Evolutionary conservation across 2,329 filamentous ascomycete species (phyloP).

Genomic region (Diaporthe sp.): DNA sequence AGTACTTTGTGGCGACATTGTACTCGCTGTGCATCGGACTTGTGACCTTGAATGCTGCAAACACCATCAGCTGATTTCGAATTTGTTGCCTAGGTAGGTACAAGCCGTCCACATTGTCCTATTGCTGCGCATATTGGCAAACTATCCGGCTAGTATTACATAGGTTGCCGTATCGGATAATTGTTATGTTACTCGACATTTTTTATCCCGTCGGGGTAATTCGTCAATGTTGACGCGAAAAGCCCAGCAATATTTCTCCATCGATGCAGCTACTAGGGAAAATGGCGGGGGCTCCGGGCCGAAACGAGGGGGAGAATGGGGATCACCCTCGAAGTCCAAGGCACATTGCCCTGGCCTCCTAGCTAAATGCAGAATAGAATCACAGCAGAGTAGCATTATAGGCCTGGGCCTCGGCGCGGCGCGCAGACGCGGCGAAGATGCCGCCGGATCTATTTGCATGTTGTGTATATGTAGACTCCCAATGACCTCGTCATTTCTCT

Average conservation of each 20-base stretch:
- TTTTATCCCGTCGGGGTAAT: slow-evolving; percentile 13
- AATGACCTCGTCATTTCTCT: neutral
- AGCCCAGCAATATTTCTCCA: slow-evolving; percentile 19
- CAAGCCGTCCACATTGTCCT: neutral
- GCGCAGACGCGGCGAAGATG: slow-evolving; percentile 10
- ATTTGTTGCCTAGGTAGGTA: neutral
- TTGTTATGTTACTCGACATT: neutral
- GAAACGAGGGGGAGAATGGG: neutral
- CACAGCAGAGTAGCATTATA: slow-evolving; percentile 19
- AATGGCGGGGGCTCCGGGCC: slow-evolving; percentile 10
- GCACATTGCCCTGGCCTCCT: neutral
- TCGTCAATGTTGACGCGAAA: neutral
- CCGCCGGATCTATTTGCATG: neutral
- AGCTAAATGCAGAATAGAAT: slow-evolving; percentile 18
- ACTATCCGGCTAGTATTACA: no score
- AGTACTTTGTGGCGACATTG: neutral
- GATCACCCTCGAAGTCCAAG: neutral
- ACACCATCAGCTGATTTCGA: neutral
- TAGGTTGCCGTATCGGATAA: neutral
- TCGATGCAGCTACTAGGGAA: neutral
- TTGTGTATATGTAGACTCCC: neutral
- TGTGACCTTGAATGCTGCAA: neutral
- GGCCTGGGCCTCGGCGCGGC: slow-evolving; percentile 8
- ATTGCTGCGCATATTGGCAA: neutral
- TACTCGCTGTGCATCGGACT: neutral